phyloP scores from a whole-genome alignment of 140 eudicot genomes.

The Senecio squalidus region DNA sequence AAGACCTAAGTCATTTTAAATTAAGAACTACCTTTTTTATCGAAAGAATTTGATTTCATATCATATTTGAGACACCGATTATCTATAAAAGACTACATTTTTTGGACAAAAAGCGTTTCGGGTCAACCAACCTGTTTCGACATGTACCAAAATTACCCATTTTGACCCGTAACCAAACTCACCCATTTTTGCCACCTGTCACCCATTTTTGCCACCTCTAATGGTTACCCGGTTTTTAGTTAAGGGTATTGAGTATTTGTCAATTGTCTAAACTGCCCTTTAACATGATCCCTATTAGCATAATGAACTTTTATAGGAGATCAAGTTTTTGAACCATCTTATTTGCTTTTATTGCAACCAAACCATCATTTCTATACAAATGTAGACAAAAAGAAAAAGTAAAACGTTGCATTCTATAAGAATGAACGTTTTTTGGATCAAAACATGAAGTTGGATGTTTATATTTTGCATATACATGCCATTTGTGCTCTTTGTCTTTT shows the following conservation, averaged over 20 bases:
- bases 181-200: no score
- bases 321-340: neutral
- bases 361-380: neutral
- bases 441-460: neutral
- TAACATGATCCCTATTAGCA: neutral
- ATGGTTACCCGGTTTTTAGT: no score
- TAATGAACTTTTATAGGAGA: neutral
- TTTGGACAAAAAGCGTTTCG: no score
- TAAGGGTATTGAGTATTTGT: conserved; percentile 4
- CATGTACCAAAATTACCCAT: no score
- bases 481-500: neutral
- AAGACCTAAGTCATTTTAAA: no score
- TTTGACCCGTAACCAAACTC: no score
- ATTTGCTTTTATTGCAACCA: neutral
- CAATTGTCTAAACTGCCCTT: neutral
- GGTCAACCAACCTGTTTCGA: no score
- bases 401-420: neutral
- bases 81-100: no score
- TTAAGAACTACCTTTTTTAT: no score
- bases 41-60: no score
- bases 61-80: no score
- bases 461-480: neutral
- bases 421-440: neutral
- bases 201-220: no score
- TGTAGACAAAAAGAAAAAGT: neutral